These are phyloP conservation scores for Senecio squalidus DNA, from an alignment of 140 eudicot genomes.

Conservation along the genomic window DNA sequence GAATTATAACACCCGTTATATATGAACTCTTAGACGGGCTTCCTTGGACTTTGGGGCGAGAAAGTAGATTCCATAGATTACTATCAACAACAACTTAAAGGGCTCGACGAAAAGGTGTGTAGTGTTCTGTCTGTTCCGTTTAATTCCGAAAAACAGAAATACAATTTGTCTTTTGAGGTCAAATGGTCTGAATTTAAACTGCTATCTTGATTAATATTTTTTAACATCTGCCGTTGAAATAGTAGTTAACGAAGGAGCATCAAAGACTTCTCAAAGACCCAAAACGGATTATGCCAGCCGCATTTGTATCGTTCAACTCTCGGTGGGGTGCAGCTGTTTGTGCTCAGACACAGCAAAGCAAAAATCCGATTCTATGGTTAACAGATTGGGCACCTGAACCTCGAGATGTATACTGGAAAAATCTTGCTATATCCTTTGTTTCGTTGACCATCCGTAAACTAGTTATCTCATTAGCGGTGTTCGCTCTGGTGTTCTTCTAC, in stretches of 20 bases:
- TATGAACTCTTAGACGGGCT: constrained; percentile 33
- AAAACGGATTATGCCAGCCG: constrained; percentile 36
- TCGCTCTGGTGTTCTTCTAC: constrained; percentile 45
- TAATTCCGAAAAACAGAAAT: neutral
- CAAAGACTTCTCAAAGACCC: constrained; percentile 32
- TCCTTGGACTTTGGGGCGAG: constrained; percentile 47
- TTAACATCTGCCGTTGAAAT: constrained; percentile 6
- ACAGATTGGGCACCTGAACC: constrained; percentile 63
- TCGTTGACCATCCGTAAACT: constrained; percentile 40
- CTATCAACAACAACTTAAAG: constrained; percentile 30
- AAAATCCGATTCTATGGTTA: constrained; percentile 45
- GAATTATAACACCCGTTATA: too few relatives aligned
- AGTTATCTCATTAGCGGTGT: constrained; percentile 36
- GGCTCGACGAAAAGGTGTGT: constrained; percentile 29
- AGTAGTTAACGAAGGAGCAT: constrained; percentile 35
- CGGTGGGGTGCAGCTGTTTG: constrained; percentile 59
- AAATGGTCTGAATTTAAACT: constrained; percentile 1
- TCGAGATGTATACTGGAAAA: constrained; percentile 47
- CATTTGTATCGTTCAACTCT: constrained; percentile 47
- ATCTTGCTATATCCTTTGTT: constrained; percentile 46
- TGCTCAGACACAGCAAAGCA: constrained; percentile 53
- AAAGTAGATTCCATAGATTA: constrained; percentile 41
- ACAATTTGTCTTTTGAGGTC: neutral
- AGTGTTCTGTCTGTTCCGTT: neutral
- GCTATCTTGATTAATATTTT: neutral